Base-by-base conservation (phyloP, 371 early-diverging fungal genomes). In the Conidiobolus incongruus region DNA sequence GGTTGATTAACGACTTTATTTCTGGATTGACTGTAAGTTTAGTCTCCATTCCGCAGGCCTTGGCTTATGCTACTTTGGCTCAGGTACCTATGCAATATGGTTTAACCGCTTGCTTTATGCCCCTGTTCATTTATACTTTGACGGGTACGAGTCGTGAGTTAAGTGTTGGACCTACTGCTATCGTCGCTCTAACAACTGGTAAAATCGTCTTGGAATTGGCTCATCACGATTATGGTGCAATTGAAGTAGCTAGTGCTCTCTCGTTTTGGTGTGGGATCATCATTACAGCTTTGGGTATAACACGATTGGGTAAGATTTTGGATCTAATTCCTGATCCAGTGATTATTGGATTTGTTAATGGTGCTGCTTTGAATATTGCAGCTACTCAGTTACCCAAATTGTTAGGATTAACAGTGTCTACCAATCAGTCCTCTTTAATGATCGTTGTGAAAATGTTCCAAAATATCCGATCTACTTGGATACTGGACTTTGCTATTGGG, bases 101-200 rank as follows among this genome's bases (percentile, higher is more conserved):
- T 1, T 64, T 91, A n/a, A 89, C 89, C 62, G 72, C 84, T 36
- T 65, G 79, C 40, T 76, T 86, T 50, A 56, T 81, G 22, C 84
- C 88, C 23, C 63, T 70, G 11, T 53, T 79, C 19, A 43, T 82
- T 17, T 87, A 89, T 54, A 66, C 70, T 42, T 52, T 83, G 44
- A 69, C 85, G 51, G 85, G 81, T n/a, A 84, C 87, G 0, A 72
- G 79, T 23, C 81, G 83, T 53, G 88, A 85, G 46, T 67, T 81
- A 30, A 81, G 81, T n/a, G 76, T 85, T 37, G 88, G 91, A 16
- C 74, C 86, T 1, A 83, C 82, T 4, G 83, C 91, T 16, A 85
- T 90, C 31, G 66, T 77, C 37, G 79, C 83, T 16, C 63, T 79
- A 28, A 49, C 82, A 40, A 65, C 77, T 13, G 55, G 76, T 28